phyloP scores from a whole-genome alignment of 257 asterid species.

The Rhazya stricta region DNA sequence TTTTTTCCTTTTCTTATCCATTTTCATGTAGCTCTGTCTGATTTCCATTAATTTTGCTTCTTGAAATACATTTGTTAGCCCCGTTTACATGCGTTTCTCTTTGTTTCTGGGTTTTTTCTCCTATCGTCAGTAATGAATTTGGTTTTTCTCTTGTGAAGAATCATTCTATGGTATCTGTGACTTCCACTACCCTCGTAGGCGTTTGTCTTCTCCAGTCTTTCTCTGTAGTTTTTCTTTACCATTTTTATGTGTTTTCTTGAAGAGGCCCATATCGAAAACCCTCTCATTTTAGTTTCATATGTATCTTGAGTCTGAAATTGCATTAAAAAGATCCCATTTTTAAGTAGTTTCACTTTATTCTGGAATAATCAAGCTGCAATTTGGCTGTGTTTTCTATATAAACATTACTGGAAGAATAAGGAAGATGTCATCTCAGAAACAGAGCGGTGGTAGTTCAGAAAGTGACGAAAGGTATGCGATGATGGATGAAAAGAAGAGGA shows the following conservation, averaged over 20 bases:
- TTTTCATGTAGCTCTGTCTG: background rate
- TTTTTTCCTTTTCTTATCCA: constrained; percentile 6
- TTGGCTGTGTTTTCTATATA: background rate
- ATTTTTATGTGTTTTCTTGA: constrained; percentile 57
- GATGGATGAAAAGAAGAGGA: constrained; percentile 48
- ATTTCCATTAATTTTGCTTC: background rate
- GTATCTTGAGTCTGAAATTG: constrained; percentile 1
- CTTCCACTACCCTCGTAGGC: constrained; percentile 22
- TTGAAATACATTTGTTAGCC: no score
- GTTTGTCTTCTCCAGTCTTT: constrained; percentile 51
- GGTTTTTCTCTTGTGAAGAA: constrained; percentile 13
- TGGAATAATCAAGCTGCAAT: background rate
- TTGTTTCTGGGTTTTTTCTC: background rate
- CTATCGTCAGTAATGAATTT: constrained; percentile 11
- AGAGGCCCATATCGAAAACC: background rate
- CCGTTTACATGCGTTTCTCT: background rate
- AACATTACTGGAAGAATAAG: background rate
- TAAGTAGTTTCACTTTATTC: background rate
- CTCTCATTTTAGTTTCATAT: background rate
- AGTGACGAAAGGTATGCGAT: constrained; percentile 30
- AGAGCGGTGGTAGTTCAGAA: constrained; percentile 13
- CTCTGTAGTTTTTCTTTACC: constrained; percentile 67
- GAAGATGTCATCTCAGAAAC: constrained; percentile 24
- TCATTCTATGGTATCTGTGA: constrained; percentile 27
- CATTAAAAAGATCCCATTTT: background rate